Evolutionary conservation across 202 grass and related monocot species (phyloP).

Genomic region (Hordeum pubiflorum): DNA sequence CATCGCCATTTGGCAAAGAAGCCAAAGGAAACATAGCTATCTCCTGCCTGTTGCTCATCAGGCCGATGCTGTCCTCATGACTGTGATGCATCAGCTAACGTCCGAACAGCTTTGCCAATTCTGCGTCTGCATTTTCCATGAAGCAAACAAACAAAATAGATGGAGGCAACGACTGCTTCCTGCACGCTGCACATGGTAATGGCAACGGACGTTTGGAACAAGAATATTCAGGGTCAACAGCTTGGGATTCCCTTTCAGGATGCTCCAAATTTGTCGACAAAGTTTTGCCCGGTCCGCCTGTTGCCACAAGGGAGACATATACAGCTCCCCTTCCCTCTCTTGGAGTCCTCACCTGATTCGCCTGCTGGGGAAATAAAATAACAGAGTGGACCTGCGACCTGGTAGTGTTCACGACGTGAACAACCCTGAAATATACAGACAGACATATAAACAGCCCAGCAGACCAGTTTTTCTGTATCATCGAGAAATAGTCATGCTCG

Average conservation of each 20-base stretch:
- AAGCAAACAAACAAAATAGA: background rate
- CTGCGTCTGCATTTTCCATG: background rate
- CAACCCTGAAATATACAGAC: background rate
- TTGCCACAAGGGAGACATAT: constrained; percentile 19
- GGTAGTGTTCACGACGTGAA: background rate
- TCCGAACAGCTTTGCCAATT: background rate
- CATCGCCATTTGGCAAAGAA: constrained; percentile 2
- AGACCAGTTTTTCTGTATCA: background rate
- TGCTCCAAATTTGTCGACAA: constrained; percentile 12
- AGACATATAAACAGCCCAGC: background rate
- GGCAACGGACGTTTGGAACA: constrained; percentile 1
- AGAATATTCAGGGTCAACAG: constrained; percentile 8
- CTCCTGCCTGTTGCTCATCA: background rate
- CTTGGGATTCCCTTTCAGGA: background rate
- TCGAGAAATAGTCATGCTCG: background rate
- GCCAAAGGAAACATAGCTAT: background rate
- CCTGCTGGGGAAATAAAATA: background rate
- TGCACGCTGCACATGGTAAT: background rate
- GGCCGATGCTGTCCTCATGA: background rate
- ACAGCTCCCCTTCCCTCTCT: background rate
- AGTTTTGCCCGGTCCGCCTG: constrained; percentile 4
- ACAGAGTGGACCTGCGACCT: background rate
- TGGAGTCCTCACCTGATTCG: background rate
- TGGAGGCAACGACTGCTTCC: background rate
- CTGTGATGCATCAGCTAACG: background rate